Percentiles rank a stretch among this genome's conserved stretches.
Evolutionary conservation across 805 yeast genomes (phyloP).

Genomic region (Pichia cabralensis): DNA sequence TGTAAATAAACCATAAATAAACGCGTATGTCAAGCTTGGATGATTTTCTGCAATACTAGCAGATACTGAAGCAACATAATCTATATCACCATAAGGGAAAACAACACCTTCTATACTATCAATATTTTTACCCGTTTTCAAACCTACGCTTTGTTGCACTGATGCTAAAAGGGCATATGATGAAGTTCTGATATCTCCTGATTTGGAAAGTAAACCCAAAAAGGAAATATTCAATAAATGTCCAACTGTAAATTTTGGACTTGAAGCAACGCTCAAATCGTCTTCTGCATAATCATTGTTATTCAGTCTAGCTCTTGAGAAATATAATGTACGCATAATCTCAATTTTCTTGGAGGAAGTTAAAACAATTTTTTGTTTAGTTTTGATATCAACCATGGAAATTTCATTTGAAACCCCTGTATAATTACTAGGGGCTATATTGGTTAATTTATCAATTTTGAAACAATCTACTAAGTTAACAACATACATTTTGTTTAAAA

Average conservation of each 20-base stretch:
- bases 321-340: conserved; percentile 60
- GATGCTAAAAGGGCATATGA: conserved; percentile 57
- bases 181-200: conserved; percentile 49
- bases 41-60: conserved; percentile 42
- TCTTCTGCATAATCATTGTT: conserved; percentile 19
- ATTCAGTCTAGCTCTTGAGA: conserved; percentile 44
- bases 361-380: conserved; percentile 30
- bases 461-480: conserved; percentile 34
- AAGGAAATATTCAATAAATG: conserved; percentile 54
- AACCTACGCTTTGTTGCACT: conserved; percentile 45
- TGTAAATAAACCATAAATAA: conserved; percentile 39
- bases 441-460: conserved; percentile 30
- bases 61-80: conserved; percentile 50
- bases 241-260: conserved; percentile 31
- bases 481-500: conserved; percentile 27
- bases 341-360: conserved; percentile 45
- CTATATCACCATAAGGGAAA: conserved; percentile 58
- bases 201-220: conserved; percentile 54
- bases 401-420: conserved; percentile 44
- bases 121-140: conserved; percentile 49
- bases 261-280: conserved; percentile 29
- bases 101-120: conserved; percentile 48
- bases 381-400: conserved; percentile 29
- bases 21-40: conserved; percentile 53
- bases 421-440: conserved; percentile 30